Evolutionary conservation across 2,329 filamentous ascomycete species (phyloP).

Genomic region (Gremmenia infestans): DNA sequence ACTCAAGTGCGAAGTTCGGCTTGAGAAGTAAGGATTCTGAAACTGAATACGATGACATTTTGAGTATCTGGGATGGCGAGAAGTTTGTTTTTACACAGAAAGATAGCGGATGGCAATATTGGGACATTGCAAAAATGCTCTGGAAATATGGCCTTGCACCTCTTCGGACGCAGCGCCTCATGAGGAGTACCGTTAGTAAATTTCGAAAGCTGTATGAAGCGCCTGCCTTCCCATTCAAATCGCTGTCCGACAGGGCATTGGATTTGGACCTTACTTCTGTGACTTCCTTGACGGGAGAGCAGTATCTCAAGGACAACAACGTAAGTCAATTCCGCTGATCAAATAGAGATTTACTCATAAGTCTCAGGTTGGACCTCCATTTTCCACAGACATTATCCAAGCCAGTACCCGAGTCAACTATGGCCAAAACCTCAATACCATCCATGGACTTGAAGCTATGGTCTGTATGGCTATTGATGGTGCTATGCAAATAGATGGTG

Average conservation of each 20-base stretch:
- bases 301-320: conserved; percentile 64
- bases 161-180: conserved; percentile 65
- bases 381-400: conserved; percentile 79
- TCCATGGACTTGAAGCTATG: conserved; percentile 88
- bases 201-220: conserved; percentile 78
- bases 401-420: conserved; percentile 93
- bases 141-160: conserved; percentile 85
- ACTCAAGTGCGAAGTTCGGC: conserved; percentile 66
- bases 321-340: conserved; percentile 31
- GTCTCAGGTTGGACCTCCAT: conserved; percentile 54
- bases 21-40: conserved; percentile 51
- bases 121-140: conserved; percentile 71
- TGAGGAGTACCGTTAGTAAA: conserved; percentile 63
- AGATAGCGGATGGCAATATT: conserved; percentile 62
- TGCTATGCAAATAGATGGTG: conserved; percentile 71
- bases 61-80: conserved; percentile 82
- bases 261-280: conserved; percentile 62
- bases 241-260: conserved; percentile 62
- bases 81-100: conserved; percentile 65
- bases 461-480: conserved; percentile 83
- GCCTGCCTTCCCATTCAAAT: conserved; percentile 79
- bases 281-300: conserved; percentile 67
- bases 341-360: conserved; percentile 6
- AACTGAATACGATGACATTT: conserved; percentile 38
- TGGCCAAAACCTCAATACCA: conserved; percentile 77